Conservation (phyloP, 176 grass and related monocot species). For the Cenchrus americanus region DNA sequence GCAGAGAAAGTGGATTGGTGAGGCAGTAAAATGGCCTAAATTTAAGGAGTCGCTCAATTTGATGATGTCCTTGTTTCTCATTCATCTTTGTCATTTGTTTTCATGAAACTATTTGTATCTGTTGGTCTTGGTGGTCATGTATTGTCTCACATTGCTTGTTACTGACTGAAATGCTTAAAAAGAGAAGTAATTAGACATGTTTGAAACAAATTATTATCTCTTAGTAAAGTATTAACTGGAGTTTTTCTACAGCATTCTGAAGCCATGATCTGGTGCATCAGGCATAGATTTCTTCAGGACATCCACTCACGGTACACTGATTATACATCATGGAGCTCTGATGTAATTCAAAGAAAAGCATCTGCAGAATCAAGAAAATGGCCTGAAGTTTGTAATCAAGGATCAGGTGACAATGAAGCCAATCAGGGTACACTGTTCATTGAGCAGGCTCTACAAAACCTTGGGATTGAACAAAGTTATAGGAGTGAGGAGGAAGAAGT, state of each 20-base stretch:
- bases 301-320: slow-evolving; percentile 55
- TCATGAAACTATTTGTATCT: slow-evolving; percentile 23
- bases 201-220: slow-evolving; percentile 34
- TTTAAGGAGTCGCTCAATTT: neutral
- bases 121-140: slow-evolving; percentile 21
- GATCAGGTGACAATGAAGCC: slow-evolving; percentile 34
- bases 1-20: too few relatives aligned
- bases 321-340: slow-evolving; percentile 61
- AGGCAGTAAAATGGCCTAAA: neutral
- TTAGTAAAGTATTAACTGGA: slow-evolving; percentile 30
- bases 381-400: slow-evolving; percentile 60
- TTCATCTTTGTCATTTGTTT: neutral
- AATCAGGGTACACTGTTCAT: slow-evolving; percentile 71
- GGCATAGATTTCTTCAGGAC: slow-evolving; percentile 71
- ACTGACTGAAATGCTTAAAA: slow-evolving; percentile 21
- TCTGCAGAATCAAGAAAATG: slow-evolving; percentile 59
- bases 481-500: slow-evolving; percentile 47
- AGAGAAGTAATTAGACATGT: slow-evolving; percentile 18
- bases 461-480: slow-evolving; percentile 65
- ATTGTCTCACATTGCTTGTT: neutral
- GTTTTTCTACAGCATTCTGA: slow-evolving; percentile 85
- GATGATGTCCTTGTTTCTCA: neutral
- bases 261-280: slow-evolving; percentile 87
- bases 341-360: slow-evolving; percentile 70
- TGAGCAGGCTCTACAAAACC: slow-evolving; percentile 86